Percentiles rank a stretch among this genome's conserved stretches.
Evolutionary conservation across 495 filamentous ascomycete species (phyloP).

Genomic region (Hypomontagnella monticulosa): DNA sequence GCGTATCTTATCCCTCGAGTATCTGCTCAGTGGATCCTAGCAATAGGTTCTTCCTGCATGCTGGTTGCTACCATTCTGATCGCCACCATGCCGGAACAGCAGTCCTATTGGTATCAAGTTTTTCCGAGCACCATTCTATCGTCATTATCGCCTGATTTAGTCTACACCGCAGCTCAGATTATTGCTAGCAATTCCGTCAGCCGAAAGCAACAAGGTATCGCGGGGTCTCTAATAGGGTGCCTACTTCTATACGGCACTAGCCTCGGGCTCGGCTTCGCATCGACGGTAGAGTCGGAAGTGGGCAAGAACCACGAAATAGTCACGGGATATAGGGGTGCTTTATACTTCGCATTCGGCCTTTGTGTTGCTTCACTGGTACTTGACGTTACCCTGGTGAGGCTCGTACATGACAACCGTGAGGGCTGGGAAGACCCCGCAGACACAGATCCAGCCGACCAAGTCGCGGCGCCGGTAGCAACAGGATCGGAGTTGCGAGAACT

Average conservation of each 20-base stretch:
- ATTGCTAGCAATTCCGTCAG: slow-evolving; percentile 63
- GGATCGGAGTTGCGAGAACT: slow-evolving; percentile 20
- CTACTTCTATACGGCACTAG: slow-evolving; percentile 60
- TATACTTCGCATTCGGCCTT: slow-evolving; percentile 57
- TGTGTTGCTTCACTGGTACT: slow-evolving; percentile 52
- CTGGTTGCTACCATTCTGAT: slow-evolving; percentile 52
- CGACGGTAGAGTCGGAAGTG: slow-evolving; percentile 55
- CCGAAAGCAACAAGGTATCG: slow-evolving; percentile 60
- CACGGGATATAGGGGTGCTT: slow-evolving; percentile 53
- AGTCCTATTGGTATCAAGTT: slow-evolving; percentile 61
- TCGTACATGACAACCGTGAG: slow-evolving; percentile 25
- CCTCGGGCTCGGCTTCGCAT: slow-evolving; percentile 61
- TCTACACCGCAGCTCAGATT: slow-evolving; percentile 63
- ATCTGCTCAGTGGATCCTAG: slow-evolving; percentile 61
- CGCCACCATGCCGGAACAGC: slow-evolving; percentile 59
- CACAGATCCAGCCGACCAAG: slow-evolving; percentile 16
- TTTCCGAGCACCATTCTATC: slow-evolving; percentile 60
- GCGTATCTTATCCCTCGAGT: slow-evolving; percentile 60
- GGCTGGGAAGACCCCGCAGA: slow-evolving; percentile 26
- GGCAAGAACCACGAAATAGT: slow-evolving; percentile 33
- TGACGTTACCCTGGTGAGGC: slow-evolving; percentile 41
- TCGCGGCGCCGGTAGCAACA: slow-evolving; percentile 9
- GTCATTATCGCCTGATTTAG: slow-evolving; percentile 60
- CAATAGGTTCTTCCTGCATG: slow-evolving; percentile 54
- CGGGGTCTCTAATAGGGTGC: slow-evolving; percentile 58